Conservation (phyloP, 2,329 filamentous ascomycete species). For the Fusarium zealandicum region DNA sequence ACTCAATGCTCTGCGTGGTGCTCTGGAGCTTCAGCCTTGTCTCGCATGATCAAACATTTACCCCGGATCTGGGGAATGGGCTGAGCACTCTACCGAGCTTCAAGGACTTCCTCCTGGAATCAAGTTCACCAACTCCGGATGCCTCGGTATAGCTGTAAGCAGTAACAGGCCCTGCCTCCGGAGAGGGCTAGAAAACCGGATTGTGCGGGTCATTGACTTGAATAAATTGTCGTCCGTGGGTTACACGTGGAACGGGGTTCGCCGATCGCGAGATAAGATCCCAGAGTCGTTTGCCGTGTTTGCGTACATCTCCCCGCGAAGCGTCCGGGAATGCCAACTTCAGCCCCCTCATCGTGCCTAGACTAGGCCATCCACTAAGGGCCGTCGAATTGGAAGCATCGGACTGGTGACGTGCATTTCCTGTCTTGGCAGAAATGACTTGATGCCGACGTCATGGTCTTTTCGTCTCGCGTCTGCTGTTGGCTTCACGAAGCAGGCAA, state of each 20-base stretch:
- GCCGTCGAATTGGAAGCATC: conserved; percentile 13
- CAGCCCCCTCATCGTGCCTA: conserved; percentile 11
- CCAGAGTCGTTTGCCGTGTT: neutral
- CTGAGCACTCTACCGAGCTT: neutral
- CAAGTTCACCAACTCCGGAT: neutral
- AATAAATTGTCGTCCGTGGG: conserved; percentile 9
- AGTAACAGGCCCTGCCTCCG: neutral
- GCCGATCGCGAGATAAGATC: conserved; percentile 25
- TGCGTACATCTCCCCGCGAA: neutral
- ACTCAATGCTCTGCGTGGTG: conserved; percentile 12
- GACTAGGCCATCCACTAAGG: conserved; percentile 16
- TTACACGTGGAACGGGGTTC: conserved; percentile 27
- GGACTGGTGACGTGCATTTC: conserved; percentile 29
- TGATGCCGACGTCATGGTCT: conserved; percentile 37
- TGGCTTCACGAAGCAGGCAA: conserved; percentile 15
- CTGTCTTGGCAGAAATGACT: conserved; percentile 35
- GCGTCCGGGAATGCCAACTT: conserved; percentile 21
- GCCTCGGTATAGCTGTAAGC: conserved; percentile 2
- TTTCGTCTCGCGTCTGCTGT: neutral
- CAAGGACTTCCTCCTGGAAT: neutral
- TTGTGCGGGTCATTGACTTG: conserved; percentile 34
- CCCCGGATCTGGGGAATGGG: conserved; percentile 25
- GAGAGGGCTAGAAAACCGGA: conserved; percentile 14
- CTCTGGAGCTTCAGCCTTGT: conserved; percentile 31
- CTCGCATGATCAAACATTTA: conserved; percentile 30